Evolutionary conservation across 2,329 filamentous ascomycete species (phyloP).

Genomic region (Cytospora chrysosperma): DNA sequence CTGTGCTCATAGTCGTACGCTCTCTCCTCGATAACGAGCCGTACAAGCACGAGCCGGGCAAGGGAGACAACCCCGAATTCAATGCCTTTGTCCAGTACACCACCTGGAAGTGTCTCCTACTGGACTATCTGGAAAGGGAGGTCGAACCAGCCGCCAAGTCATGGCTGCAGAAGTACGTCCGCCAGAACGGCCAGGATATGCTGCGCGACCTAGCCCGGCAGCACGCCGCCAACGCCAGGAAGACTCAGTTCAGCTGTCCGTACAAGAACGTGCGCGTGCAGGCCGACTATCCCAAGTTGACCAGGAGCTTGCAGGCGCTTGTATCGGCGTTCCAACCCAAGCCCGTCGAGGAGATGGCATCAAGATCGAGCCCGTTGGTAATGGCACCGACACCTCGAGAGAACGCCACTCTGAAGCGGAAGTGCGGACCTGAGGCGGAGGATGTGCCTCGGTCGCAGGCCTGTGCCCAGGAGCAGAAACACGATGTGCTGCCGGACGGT

Average conservation of each 20-base stretch:
- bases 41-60: constrained; percentile 23
- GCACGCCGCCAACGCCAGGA: neutral
- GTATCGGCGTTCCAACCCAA: neutral
- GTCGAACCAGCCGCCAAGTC: neutral
- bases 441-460: neutral
- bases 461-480: neutral
- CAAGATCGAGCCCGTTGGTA: neutral
- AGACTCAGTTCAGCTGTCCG: neutral
- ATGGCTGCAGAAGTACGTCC: neutral
- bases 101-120: constrained; percentile 15
- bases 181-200: neutral
- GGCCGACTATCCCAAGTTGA: neutral
- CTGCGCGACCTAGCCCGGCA: neutral
- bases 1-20: constrained; percentile 25
- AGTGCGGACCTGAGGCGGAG: neutral
- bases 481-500: neutral
- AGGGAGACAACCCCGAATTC: constrained; percentile 11
- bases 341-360: neutral
- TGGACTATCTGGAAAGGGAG: neutral
- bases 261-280: neutral
- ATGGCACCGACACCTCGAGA: neutral
- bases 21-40: constrained; percentile 25
- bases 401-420: neutral
- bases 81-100: constrained; percentile 17
- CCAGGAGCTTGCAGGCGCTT: neutral